phyloP scores from a whole-genome alignment of 352 stramenopile genomes.

The Pythium sukuiense region DNA sequence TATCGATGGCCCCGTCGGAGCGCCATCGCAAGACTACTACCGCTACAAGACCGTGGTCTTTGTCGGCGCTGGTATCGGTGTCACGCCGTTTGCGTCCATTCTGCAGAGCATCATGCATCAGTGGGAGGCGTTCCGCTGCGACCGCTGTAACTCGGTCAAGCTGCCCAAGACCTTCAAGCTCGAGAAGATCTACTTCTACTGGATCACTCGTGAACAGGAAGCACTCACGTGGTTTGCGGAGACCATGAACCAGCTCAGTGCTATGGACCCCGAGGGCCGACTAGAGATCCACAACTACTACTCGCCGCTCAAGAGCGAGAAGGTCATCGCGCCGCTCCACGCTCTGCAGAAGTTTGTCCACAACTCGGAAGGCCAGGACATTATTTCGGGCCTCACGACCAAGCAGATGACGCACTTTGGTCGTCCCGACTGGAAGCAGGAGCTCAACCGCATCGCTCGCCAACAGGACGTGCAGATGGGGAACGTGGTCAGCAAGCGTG shows the following conservation, averaged over 20 bases:
- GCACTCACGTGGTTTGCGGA: constrained; percentile 82
- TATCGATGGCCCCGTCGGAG: constrained; percentile 70
- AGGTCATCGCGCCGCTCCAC: constrained; percentile 70
- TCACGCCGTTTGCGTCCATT: constrained; percentile 84
- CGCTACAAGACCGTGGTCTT: constrained; percentile 77
- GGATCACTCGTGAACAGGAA: constrained; percentile 77
- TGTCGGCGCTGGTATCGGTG: constrained; percentile 73
- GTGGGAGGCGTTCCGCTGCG: constrained; percentile 73
- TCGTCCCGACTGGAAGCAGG: constrained; percentile 78
- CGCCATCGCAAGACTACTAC: constrained; percentile 75
- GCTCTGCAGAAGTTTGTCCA: constrained; percentile 85
- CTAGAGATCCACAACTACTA: constrained; percentile 86
- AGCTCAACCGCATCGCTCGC: constrained; percentile 53
- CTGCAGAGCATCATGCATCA: constrained; percentile 73
- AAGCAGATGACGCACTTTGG: constrained; percentile 86
- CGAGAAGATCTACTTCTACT: constrained; percentile 88
- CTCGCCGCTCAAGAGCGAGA: constrained; percentile 74
- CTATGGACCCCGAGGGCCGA: constrained; percentile 72
- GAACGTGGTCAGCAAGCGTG: constrained; percentile 42
- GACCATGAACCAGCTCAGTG: constrained; percentile 84
- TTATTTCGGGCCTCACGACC: constrained; percentile 75
- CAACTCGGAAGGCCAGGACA: constrained; percentile 67
- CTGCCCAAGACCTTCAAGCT: constrained; percentile 73
- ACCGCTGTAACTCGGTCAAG: constrained; percentile 69
- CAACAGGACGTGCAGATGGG: constrained; percentile 9